Evolutionary conservation across 257 asterid species (phyloP).

Genomic region (Salvia rosmarinus): DNA sequence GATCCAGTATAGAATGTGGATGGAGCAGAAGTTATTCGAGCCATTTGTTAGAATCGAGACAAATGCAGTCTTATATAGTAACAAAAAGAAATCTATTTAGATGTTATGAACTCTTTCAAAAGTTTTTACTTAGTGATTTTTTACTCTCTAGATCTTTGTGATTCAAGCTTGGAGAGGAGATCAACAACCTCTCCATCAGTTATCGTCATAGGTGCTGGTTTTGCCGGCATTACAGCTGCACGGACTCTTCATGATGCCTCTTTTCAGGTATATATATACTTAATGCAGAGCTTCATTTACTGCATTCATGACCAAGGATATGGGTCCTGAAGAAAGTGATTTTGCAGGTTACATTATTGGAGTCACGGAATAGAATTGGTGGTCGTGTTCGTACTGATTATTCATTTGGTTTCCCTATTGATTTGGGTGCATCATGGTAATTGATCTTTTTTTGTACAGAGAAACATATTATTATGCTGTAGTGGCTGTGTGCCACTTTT

Average conservation of each 20-base stretch:
- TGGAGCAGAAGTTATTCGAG: neutral
- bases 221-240: constrained; percentile 93
- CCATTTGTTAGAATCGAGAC: constrained; percentile 22
- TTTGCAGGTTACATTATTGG: constrained; percentile 80
- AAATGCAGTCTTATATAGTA: too few relatives aligned
- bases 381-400: constrained; percentile 95
- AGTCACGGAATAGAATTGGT: constrained; percentile 94
- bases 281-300: neutral
- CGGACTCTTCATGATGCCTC: constrained; percentile 89
- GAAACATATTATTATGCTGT: neutral
- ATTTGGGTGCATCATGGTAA: constrained; percentile 99
- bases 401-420: constrained; percentile 96
- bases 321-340: constrained; percentile 27
- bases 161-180: constrained; percentile 55
- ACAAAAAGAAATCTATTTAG: too few relatives aligned
- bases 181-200: constrained; percentile 67
- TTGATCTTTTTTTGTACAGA: neutral
- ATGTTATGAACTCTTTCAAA: neutral
- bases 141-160: constrained; percentile 50
- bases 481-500: neutral
- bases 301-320: constrained; percentile 1
- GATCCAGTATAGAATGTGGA: neutral
- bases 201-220: constrained; percentile 90
- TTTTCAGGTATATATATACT: constrained; percentile 62
- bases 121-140: constrained; percentile 13